Base-by-base conservation (phyloP, 108 stramenopile species). In the Cyclotella sp. region DNA sequence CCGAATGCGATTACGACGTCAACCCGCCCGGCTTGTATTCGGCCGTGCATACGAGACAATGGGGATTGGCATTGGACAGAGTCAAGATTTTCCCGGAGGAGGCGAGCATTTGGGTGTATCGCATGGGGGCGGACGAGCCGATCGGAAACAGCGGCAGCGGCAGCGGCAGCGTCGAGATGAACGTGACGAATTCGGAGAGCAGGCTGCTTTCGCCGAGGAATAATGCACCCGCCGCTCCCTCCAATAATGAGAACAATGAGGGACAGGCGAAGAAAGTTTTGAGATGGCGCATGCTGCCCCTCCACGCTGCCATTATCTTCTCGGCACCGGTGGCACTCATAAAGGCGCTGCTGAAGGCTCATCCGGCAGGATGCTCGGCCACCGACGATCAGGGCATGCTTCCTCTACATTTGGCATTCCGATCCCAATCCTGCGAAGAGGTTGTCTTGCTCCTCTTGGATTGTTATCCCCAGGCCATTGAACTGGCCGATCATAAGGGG, bases 311-410 rank as follows among this genome's bases (percentile, higher is more conserved):
- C 1, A 73, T 94, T 19, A 89, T 91, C 41, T 91, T 94, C 63
- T 73, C 85, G 60, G 80, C 85, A 26, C 92, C 92, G 1, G 16
- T 73, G 21, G 51, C 67, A 12, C 68, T 91, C 11, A 63, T 94
- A 24, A 73, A 77, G 19, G 57, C 78, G 2, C 70, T 94, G 54
- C 65, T 94, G 52, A 78, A 81, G 28, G 76, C 75, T 10, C 82
- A 90, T 84, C 87, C 88, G 11, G 60, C 57, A 14, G 93, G 83
- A 16, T 82, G 81, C 10, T 49, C 47, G 10, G 53, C 79, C 41
- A 63, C 71, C 29, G 93, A 94, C 63, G 93, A 94, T 63, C 93
- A 94, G 70, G 93, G 93, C 0, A 89, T 90, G 88, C 71, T 90
- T 12, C 90, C 93, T 10, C 75, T 94, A 0, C 93, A 94, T 68